These are phyloP conservation scores for Neonectria neomacrospora DNA, from an alignment of 2,329 filamentous ascomycete genomes.

Conservation along the genomic window DNA sequence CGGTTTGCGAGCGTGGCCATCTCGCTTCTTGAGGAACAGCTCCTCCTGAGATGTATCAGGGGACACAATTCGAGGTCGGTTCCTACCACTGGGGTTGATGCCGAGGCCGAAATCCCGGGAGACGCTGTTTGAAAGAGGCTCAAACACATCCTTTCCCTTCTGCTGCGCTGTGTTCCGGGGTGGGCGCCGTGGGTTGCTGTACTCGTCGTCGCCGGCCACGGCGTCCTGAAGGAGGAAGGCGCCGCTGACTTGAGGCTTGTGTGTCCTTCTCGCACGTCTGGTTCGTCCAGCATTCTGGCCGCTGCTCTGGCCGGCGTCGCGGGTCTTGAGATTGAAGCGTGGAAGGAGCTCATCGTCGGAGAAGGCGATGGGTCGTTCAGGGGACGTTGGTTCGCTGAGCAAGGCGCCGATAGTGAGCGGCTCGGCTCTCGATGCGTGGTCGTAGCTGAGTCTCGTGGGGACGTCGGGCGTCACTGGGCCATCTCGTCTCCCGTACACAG, in stretches of 20 bases:
- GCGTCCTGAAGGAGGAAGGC: conserved; percentile 63
- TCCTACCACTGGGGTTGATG: conserved; percentile 30
- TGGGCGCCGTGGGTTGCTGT: conserved; percentile 44
- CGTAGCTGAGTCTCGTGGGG: conserved; percentile 44
- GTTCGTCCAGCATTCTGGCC: conserved; percentile 37
- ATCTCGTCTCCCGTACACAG: conserved; percentile 41
- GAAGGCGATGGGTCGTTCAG: conserved; percentile 43
- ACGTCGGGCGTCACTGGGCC: conserved; percentile 42
- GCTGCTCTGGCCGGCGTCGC: conserved; percentile 30
- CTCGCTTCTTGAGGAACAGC: conserved; percentile 37
- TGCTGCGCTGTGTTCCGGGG: conserved; percentile 40
- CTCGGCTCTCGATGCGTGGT: conserved; percentile 38
- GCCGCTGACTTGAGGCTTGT: conserved; percentile 59
- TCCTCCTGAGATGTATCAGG: conserved; percentile 45
- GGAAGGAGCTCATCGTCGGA: conserved; percentile 45
- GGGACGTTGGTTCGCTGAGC: conserved; percentile 36
- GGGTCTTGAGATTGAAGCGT: conserved; percentile 36
- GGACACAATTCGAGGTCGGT: conserved; percentile 39
- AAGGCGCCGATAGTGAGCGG: conserved; percentile 41
- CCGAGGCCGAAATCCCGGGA: conserved; percentile 37
- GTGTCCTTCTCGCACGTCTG: conserved; percentile 46
- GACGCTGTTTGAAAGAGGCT: conserved; percentile 28
- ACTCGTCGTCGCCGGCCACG: conserved; percentile 48
- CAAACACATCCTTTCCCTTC: conserved; percentile 36
- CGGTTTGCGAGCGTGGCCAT: conserved; percentile 33